Evolutionary conservation across 495 filamentous ascomycete species (phyloP), one percentile per base, ranked within the genome.

Genomic region (Neurospora terricola): DNA sequence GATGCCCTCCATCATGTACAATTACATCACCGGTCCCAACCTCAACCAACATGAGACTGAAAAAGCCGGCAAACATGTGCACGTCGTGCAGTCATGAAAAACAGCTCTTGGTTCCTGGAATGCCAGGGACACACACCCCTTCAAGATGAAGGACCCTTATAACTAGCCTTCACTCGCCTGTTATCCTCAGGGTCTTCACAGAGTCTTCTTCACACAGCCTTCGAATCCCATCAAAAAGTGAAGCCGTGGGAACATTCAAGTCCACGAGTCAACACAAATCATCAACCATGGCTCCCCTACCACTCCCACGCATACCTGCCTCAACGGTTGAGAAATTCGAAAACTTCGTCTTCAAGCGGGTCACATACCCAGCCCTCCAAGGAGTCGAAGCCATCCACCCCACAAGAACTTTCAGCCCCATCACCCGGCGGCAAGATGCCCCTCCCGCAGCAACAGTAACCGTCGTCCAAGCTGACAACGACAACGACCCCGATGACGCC

Each of bases 1-100:
- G 36, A 68, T 62, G 11, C 69, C 48, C 74, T 21, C 48, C 74
- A 69, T 70, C 73, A 78, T 76, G 76, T 77, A 75, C 54, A 71
- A 78, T 78, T 75, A 71, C 76, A 72, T 78, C 76, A 78, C 73
- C 66, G 68, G 4, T 16, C 23, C 8, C 39, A 42, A 7, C 3
- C 30, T 36, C 27, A 9, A 18, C 54, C 27, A 34, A 18, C 27
- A 34, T 16, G 12, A 62, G 27, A 62, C 12, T 62, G 54, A 23
- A 62, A 62, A 62, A 16, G 5, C 54, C 23, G 23, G 27, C 27
- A 18, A 34, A 34, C 54, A 66, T 66, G 54, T 34, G 9, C 43
- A 10, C n/a, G 10, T 48, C 9, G 43, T 12, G 14, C 27, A 34
- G 23, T 34, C 14, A 34, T 66, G 12, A 18, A 34, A 34, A 36